These are phyloP conservation scores for Ascochyta fabae DNA, from an alignment of 2,329 filamentous ascomycete species.

Conservation along the genomic window DNA sequence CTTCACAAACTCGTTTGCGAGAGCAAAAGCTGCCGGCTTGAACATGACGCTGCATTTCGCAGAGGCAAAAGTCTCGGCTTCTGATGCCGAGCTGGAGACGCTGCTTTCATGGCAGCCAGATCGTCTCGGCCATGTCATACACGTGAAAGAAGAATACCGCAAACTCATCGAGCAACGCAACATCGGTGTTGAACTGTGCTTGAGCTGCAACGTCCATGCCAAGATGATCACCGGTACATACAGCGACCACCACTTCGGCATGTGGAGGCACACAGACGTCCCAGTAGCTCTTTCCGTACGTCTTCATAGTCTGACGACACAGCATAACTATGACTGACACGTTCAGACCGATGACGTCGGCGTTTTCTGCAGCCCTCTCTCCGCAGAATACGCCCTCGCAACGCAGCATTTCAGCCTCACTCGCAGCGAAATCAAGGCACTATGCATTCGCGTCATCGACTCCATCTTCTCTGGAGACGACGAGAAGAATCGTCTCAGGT, in stretches of 20 bases:
- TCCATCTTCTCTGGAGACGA: conserved; percentile 70
- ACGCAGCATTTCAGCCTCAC: conserved; percentile 71
- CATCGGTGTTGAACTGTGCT: conserved; percentile 75
- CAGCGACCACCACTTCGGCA: conserved; percentile 76
- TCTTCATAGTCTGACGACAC: conserved; percentile 23
- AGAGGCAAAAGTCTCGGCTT: conserved; percentile 66
- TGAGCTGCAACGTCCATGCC: conserved; percentile 81
- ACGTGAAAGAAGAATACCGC: conserved; percentile 69
- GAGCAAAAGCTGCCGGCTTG: conserved; percentile 63
- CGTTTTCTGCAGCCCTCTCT: conserved; percentile 67
- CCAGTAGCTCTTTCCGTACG: conserved; percentile 71
- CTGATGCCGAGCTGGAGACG: conserved; percentile 65
- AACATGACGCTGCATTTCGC: conserved; percentile 79
- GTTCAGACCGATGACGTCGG: no score
- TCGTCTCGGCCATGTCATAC: conserved; percentile 79
- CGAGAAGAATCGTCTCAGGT: conserved; percentile 63
- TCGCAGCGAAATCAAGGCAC: conserved; percentile 54
- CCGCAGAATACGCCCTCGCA: conserved; percentile 77
- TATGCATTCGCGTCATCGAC: conserved; percentile 68
- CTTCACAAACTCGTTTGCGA: conserved; percentile 65
- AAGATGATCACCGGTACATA: conserved; percentile 72
- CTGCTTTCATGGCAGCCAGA: conserved; percentile 71
- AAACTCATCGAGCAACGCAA: conserved; percentile 60
- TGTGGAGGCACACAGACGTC: conserved; percentile 67
- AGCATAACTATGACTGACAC: conserved; percentile 14